A percentile compares a stretch with the other conserved stretches of the same genome.
Conservation (phyloP, 1,284 basidiomycete genomes). For the Heterobasidion annosum region DNA sequence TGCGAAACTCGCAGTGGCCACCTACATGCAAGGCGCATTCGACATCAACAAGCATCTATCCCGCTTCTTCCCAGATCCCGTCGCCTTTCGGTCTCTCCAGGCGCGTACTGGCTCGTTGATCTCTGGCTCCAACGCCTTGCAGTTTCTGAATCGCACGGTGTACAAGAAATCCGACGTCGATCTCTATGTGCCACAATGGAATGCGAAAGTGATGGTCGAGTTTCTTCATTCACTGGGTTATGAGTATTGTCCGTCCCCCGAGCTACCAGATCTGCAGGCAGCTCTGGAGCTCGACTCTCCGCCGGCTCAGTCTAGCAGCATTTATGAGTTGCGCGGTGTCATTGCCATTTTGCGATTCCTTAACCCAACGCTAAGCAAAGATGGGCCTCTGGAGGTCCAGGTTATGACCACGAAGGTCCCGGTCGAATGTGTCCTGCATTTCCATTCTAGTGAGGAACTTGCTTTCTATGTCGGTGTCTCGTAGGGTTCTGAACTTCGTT, state of each 20-base stretch:
- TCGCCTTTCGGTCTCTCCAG: conserved; percentile 23
- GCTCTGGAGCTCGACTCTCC: neutral
- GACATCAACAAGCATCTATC: conserved; percentile 15
- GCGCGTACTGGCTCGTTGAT: conserved; percentile 12
- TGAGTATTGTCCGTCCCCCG: neutral
- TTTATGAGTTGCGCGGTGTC: neutral
- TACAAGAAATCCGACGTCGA: neutral
- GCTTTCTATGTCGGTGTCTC: neutral
- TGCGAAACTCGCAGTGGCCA: conserved; percentile 9
- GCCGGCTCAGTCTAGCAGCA: neutral
- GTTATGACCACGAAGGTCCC: neutral
- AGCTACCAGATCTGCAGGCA: neutral
- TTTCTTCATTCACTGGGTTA: neutral
- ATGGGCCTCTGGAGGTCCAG: neutral
- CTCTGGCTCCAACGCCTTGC: neutral
- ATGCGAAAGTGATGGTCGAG: neutral
- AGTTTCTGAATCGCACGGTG: conserved; percentile 4
- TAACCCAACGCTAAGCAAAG: neutral
- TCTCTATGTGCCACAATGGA: neutral
- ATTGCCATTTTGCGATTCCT: neutral
- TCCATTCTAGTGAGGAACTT: neutral
- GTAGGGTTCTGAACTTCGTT: neutral
- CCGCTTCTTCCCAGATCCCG: conserved; percentile 18
- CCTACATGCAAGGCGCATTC: conserved; percentile 13
- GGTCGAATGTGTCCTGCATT: neutral